Percentiles rank a stretch among this genome's conserved stretches.
Conservation (phyloP, 2,329 filamentous ascomycete species). For the Diaporthe ampelina region DNA sequence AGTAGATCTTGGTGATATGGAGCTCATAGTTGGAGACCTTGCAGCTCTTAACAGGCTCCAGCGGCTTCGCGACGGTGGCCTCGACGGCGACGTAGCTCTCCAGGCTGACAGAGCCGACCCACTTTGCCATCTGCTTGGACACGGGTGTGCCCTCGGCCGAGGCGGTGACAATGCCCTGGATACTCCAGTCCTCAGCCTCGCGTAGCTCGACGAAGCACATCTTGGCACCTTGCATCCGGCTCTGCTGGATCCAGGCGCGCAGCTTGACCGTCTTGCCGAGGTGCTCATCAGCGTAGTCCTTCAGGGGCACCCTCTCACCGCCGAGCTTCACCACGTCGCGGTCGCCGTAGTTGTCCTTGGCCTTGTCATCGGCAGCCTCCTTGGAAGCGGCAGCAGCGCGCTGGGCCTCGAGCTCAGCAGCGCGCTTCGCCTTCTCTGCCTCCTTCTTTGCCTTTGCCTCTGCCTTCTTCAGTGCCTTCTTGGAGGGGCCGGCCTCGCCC, state of each 20-base stretch:
- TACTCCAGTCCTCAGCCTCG: constrained; percentile 79
- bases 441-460: constrained; percentile 91
- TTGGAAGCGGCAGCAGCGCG: constrained; percentile 62
- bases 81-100: constrained; percentile 89
- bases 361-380: constrained; percentile 68
- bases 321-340: constrained; percentile 66
- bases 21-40: constrained; percentile 85
- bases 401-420: constrained; percentile 82
- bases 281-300: constrained; percentile 73
- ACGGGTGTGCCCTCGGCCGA: constrained; percentile 74
- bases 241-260: constrained; percentile 87
- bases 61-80: constrained; percentile 83
- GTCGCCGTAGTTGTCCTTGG: constrained; percentile 85
- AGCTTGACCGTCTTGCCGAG: constrained; percentile 81
- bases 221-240: constrained; percentile 89
- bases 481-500: constrained; percentile 72
- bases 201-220: constrained; percentile 91
- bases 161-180: constrained; percentile 84
- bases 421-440: constrained; percentile 80
- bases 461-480: constrained; percentile 88
- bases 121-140: constrained; percentile 95
- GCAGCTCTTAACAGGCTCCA: constrained; percentile 90
- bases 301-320: constrained; percentile 67
- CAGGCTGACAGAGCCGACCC: constrained; percentile 78
- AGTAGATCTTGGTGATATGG: constrained; percentile 87